Conservation (phyloP, 164 flowering plant genomes). For the Stephania cephalantha region DNA sequence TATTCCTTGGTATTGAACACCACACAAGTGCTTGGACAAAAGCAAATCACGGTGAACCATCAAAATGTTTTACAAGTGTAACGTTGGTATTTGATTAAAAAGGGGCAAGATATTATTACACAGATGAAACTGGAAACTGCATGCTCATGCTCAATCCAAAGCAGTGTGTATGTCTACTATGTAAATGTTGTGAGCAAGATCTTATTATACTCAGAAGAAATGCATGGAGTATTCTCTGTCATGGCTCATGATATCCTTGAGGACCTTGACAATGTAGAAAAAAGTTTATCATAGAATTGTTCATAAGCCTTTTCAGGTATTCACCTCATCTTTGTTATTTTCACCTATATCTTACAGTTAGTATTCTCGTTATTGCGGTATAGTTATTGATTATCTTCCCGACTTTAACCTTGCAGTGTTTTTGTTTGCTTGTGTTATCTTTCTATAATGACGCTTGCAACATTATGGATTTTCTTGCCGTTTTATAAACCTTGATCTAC, state of each 20-base stretch:
- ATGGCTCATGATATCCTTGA: background rate
- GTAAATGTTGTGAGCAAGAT: too few relatives aligned
- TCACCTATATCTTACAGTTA: too few relatives aligned
- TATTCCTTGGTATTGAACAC: background rate
- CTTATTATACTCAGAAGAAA: background rate
- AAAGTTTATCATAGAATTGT: background rate
- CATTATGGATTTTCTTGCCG: background rate
- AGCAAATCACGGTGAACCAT: background rate
- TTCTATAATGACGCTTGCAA: background rate
- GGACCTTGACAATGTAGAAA: background rate
- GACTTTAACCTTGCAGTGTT: background rate
- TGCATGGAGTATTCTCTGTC: background rate
- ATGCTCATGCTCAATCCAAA: too few relatives aligned
- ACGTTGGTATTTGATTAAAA: background rate
- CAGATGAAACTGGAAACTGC: background rate
- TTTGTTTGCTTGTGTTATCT: background rate
- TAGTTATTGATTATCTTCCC: background rate
- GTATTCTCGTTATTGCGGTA: too few relatives aligned
- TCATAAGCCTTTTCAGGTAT: background rate
- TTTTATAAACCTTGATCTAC: background rate
- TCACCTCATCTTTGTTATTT: background rate
- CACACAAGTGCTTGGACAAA: background rate
- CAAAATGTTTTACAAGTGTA: background rate
- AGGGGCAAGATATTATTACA: background rate
- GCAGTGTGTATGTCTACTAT: too few relatives aligned